Conservation (phyloP, 2,329 filamentous ascomycete species). For the Exophiala sp. region DNA sequence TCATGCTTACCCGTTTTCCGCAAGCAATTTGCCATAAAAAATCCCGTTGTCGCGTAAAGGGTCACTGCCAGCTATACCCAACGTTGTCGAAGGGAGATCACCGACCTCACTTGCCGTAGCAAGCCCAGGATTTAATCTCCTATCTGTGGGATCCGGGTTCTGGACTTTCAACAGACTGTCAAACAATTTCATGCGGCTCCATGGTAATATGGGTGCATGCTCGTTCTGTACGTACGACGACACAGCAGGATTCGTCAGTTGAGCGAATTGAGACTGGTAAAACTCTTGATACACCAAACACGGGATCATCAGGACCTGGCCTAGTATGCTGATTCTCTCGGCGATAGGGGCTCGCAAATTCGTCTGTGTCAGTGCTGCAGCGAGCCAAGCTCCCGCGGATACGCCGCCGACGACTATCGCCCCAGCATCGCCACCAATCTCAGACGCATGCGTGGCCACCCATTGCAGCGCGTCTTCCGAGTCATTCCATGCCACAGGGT, state of each 20-base stretch:
- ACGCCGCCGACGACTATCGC: slow-evolving; percentile 48
- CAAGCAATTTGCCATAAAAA: slow-evolving; percentile 40
- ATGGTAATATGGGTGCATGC: slow-evolving; percentile 49
- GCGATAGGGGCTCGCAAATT: slow-evolving; percentile 24
- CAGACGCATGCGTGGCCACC: slow-evolving; percentile 46
- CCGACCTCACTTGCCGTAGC: slow-evolving; percentile 34
- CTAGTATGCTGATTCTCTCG: slow-evolving; percentile 38
- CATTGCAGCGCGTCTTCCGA: slow-evolving; percentile 54
- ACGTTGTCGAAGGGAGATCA: slow-evolving; percentile 43
- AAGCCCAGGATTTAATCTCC: slow-evolving; percentile 41
- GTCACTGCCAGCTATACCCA: slow-evolving; percentile 41
- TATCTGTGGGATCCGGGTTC: slow-evolving; percentile 32
- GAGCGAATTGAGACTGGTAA: slow-evolving; percentile 36
- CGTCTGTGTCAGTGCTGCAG: slow-evolving; percentile 36
- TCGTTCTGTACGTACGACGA: slow-evolving; percentile 48
- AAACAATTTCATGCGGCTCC: slow-evolving; percentile 38
- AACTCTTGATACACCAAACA: slow-evolving; percentile 39
- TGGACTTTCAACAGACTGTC: slow-evolving; percentile 28
- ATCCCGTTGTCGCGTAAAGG: slow-evolving; percentile 50
- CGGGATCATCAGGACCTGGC: slow-evolving; percentile 53
- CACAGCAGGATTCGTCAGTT: slow-evolving; percentile 37
- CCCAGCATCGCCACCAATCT: slow-evolving; percentile 40
- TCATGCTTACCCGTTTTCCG: slow-evolving; percentile 41
- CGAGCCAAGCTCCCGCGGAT: slow-evolving; percentile 47
- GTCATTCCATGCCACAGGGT: slow-evolving; percentile 54